These are phyloP conservation scores for Colletotrichum sp. DNA, from an alignment of 2,329 filamentous ascomycete genomes.

Conservation along the genomic window DNA sequence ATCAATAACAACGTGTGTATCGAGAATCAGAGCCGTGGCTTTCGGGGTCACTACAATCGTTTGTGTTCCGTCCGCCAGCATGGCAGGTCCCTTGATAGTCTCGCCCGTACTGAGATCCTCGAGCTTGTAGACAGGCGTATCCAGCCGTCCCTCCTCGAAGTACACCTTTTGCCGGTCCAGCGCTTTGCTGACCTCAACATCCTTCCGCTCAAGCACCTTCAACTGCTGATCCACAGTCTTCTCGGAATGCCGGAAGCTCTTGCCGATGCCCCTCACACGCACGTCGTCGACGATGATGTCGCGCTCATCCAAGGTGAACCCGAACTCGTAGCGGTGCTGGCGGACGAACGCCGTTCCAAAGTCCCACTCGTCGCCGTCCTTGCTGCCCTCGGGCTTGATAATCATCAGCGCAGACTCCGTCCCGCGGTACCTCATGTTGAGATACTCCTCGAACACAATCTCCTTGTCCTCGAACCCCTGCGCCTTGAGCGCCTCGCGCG, in stretches of 20 bases:
- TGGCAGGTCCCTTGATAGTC: slow-evolving; percentile 78
- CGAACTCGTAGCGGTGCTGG: slow-evolving; percentile 92
- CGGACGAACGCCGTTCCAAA: slow-evolving; percentile 85
- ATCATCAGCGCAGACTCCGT: slow-evolving; percentile 94
- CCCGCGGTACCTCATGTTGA: slow-evolving; percentile 91
- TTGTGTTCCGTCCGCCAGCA: slow-evolving; percentile 87
- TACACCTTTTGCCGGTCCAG: slow-evolving; percentile 74
- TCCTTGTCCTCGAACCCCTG: slow-evolving; percentile 81
- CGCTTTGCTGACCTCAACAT: slow-evolving; percentile 62
- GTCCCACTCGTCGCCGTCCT: slow-evolving; percentile 74
- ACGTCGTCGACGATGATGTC: slow-evolving; percentile 93
- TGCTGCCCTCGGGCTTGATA: slow-evolving; percentile 70
- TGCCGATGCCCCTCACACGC: slow-evolving; percentile 85
- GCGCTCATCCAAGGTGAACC: slow-evolving; percentile 82
- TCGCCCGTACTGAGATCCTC: slow-evolving; percentile 76
- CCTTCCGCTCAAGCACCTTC: slow-evolving; percentile 67
- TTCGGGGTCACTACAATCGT: slow-evolving; percentile 89
- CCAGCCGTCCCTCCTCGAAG: slow-evolving; percentile 79
- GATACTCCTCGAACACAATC: slow-evolving; percentile 87
- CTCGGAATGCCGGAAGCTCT: slow-evolving; percentile 80
- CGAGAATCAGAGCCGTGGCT: slow-evolving; percentile 76
- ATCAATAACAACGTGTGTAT: slow-evolving; percentile 90
- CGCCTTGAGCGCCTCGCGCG: slow-evolving; percentile 67
- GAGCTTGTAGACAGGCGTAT: slow-evolving; percentile 85
- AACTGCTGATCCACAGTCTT: slow-evolving; percentile 87